These are phyloP conservation scores for Cystobasidium sp. DNA, from an alignment of 1,284 basidiomycete genomes.

Conservation along the genomic window DNA sequence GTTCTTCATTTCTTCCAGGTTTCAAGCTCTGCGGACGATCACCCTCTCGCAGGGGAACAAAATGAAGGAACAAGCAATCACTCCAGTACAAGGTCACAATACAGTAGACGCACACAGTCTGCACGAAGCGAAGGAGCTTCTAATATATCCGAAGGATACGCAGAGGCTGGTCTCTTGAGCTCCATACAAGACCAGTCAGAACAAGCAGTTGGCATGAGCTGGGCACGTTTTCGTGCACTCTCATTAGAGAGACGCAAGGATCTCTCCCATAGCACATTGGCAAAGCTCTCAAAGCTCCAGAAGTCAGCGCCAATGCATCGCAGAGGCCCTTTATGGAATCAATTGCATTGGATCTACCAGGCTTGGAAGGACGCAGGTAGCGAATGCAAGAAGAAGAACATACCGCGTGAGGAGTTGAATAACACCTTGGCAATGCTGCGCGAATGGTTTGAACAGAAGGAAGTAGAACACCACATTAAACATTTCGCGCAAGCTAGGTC, in stretches of 20 bases:
- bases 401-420: not conserved
- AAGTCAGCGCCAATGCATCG: slow-evolving; percentile 1
- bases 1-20: too few species aligned
- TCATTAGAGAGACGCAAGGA: slow-evolving; percentile 11
- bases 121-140: too few species aligned
- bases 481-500: not conserved
- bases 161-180: not conserved
- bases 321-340: not conserved
- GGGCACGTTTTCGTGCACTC: not conserved
- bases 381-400: not conserved
- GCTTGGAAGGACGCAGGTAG: not conserved
- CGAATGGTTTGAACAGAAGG: slow-evolving; percentile 10
- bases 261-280: not conserved
- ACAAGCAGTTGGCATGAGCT: not conserved
- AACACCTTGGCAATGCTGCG: slow-evolving; percentile 2
- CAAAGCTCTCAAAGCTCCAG: not conserved
- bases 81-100: too few species aligned
- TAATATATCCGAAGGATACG: not conserved
- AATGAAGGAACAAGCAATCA: too few species aligned
- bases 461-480: not conserved
- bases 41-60: too few species aligned
- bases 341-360: not conserved
- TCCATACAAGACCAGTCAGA: slow-evolving; percentile 8
- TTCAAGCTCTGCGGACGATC: too few species aligned
- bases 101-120: too few species aligned